Evolutionary conservation across 805 yeast species (phyloP).

Genomic region (Torulaspora quercuum): DNA sequence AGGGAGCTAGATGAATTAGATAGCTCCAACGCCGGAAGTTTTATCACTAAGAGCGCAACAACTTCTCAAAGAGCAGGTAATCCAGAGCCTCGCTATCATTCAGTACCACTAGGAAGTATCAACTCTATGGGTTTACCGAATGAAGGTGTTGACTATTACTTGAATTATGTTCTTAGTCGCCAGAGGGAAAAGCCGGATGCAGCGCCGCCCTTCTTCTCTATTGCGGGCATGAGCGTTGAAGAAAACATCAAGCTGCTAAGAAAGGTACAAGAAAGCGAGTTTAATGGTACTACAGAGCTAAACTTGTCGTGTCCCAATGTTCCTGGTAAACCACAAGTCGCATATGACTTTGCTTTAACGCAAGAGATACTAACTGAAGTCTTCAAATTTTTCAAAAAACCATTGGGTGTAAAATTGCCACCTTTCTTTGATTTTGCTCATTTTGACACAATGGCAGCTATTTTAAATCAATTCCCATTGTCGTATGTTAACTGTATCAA

Average conservation of each 20-base stretch:
- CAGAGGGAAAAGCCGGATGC: constrained; percentile 20
- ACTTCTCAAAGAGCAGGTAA: constrained; percentile 29
- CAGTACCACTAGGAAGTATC: constrained; percentile 35
- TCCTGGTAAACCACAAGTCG: constrained; percentile 37
- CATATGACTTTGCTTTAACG: constrained; percentile 33
- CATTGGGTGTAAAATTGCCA: constrained; percentile 33
- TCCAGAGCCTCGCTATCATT: constrained; percentile 33
- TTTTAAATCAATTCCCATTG: constrained; percentile 30
- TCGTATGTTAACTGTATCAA: constrained; percentile 33
- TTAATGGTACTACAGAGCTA: constrained; percentile 30
- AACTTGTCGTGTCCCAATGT: constrained; percentile 36
- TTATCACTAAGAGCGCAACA: constrained; percentile 34
- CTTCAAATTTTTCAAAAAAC: constrained; percentile 31
- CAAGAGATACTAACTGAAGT: constrained; percentile 26
- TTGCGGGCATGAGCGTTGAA: constrained; percentile 34
- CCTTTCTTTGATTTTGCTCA: constrained; percentile 36
- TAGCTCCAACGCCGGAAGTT: constrained; percentile 29
- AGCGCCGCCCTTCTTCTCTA: constrained; percentile 28
- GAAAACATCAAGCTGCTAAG: constrained; percentile 27
- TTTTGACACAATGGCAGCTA: constrained; percentile 30
- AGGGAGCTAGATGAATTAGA: constrained; percentile 29
- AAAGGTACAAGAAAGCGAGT: constrained; percentile 29
- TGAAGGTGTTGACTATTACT: constrained; percentile 31
- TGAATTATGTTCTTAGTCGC: constrained; percentile 25
- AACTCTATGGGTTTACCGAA: constrained; percentile 37